Evolutionary conservation across 2,329 filamentous ascomycete species (phyloP).

Genomic region (Cytospora chrysosperma): DNA sequence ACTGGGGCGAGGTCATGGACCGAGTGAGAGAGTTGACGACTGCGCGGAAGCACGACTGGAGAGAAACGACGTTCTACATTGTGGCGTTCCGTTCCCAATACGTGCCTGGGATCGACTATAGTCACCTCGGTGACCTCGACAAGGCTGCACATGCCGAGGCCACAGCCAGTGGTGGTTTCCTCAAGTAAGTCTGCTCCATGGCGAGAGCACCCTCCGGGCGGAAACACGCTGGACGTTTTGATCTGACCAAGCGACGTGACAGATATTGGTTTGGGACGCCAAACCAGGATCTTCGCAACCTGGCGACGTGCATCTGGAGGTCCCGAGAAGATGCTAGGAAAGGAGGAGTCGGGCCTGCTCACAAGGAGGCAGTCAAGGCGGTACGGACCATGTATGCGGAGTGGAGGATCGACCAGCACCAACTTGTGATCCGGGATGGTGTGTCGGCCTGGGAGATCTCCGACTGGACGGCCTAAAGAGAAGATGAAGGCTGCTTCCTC

Average conservation of each 20-base stretch:
- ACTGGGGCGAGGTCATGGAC: conserved; percentile 66
- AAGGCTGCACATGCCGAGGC: conserved; percentile 79
- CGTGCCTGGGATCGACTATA: conserved; percentile 63
- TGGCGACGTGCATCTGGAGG: conserved; percentile 77
- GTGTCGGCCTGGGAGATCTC: conserved; percentile 28
- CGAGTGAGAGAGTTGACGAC: conserved; percentile 53
- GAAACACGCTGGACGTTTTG: not conserved
- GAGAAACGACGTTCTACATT: conserved; percentile 70
- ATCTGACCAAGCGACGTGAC: conserved; percentile 13
- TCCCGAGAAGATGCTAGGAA: conserved; percentile 57
- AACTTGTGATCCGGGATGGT: conserved; percentile 65
- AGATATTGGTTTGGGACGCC: conserved; percentile 86
- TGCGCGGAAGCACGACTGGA: conserved; percentile 54
- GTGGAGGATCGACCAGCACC: conserved; percentile 70
- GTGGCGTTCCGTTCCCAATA: conserved; percentile 80
- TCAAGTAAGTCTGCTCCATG: conserved; percentile 58
- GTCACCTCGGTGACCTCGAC: conserved; percentile 70
- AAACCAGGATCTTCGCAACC: conserved; percentile 67
- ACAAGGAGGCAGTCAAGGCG: conserved; percentile 64
- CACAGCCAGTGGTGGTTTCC: conserved; percentile 71
- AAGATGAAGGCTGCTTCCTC: not conserved
- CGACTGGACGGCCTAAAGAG: conserved; percentile 24
- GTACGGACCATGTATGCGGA: conserved; percentile 61
- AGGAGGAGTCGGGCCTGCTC: conserved; percentile 60
- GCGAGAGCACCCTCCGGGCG: conserved; percentile 12